phyloP scores from a whole-genome alignment of 352 stramenopile species.

The Phytopythium helicoides region DNA sequence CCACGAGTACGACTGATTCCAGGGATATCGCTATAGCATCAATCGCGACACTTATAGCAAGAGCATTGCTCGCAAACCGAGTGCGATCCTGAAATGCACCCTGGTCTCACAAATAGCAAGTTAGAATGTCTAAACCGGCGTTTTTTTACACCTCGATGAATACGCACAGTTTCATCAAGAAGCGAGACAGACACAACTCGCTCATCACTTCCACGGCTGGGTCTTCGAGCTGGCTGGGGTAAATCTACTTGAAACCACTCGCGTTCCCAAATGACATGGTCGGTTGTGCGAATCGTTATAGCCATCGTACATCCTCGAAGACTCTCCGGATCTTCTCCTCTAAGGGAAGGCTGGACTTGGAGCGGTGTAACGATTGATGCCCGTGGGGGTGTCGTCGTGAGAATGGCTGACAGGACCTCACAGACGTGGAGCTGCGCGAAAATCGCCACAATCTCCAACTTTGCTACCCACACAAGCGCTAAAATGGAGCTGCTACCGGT shows the following conservation, averaged over 20 bases:
- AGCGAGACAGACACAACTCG: constrained; percentile 15
- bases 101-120: too few species aligned
- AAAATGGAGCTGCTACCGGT: constrained; percentile 31
- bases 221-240: neutral
- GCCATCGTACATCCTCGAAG: constrained; percentile 49
- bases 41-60: constrained; percentile 25
- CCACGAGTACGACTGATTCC: constrained; percentile 41
- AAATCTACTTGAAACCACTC: constrained; percentile 52
- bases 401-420: constrained; percentile 24
- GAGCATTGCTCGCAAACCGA: constrained; percentile 20
- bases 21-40: constrained; percentile 43
- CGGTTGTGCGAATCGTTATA: constrained; percentile 39
- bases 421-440: constrained; percentile 46
- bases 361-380: neutral
- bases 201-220: neutral
- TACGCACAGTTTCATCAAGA: constrained; percentile 31
- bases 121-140: too few species aligned
- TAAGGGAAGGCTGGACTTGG: too few species aligned
- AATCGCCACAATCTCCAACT: constrained; percentile 34
- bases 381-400: neutral
- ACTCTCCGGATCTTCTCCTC: constrained; percentile 36
- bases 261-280: constrained; percentile 44
- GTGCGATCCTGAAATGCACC: constrained; percentile 35
- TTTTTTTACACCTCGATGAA: too few species aligned
- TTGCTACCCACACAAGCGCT: constrained; percentile 49